Percentiles rank a stretch among this genome's conserved stretches.
These are phyloP conservation scores for Nakazawaea sp. DNA, from an alignment of 805 yeast species.

Conservation along the genomic window DNA sequence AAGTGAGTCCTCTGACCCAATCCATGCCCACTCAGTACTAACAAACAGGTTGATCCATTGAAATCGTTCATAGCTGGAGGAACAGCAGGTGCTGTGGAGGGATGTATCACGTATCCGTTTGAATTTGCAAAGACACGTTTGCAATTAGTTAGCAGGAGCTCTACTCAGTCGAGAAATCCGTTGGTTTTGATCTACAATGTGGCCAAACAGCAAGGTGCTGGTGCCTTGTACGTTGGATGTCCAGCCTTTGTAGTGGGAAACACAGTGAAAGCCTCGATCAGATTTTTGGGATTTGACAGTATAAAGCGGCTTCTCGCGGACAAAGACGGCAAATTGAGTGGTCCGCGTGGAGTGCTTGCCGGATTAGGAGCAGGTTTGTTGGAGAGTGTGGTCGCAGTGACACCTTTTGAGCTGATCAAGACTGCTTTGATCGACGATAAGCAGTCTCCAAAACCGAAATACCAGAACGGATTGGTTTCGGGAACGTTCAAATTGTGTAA, in stretches of 20 bases:
- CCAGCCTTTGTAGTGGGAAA: constrained; percentile 95
- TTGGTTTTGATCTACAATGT: constrained; percentile 68
- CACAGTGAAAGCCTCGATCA: constrained; percentile 92
- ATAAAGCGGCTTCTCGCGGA: constrained; percentile 75
- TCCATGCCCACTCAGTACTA: background rate
- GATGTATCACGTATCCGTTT: constrained; percentile 87
- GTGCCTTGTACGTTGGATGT: constrained; percentile 86
- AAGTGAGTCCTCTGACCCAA: constrained; percentile 3
- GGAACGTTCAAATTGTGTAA: constrained; percentile 61
- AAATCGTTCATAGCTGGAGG: constrained; percentile 94
- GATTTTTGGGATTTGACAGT: constrained; percentile 88
- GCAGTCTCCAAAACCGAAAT: constrained; percentile 68
- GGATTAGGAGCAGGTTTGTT: constrained; percentile 97
- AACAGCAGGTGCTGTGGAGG: constrained; percentile 94
- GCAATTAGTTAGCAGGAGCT: constrained; percentile 66
- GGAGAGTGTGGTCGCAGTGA: constrained; percentile 88
- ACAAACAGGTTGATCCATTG: constrained; percentile 48
- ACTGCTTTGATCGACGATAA: constrained; percentile 94
- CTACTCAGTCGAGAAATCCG: constrained; percentile 75
- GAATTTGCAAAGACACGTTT: constrained; percentile 94
- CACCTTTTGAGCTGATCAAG: constrained; percentile 95
- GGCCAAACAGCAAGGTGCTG: constrained; percentile 71
- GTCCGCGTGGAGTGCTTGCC: constrained; percentile 88
- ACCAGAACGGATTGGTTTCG: constrained; percentile 52
- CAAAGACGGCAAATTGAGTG: constrained; percentile 79